Conservation (phyloP, 192 early-diverging fungal genomes). For the Coemansia sp. region DNA sequence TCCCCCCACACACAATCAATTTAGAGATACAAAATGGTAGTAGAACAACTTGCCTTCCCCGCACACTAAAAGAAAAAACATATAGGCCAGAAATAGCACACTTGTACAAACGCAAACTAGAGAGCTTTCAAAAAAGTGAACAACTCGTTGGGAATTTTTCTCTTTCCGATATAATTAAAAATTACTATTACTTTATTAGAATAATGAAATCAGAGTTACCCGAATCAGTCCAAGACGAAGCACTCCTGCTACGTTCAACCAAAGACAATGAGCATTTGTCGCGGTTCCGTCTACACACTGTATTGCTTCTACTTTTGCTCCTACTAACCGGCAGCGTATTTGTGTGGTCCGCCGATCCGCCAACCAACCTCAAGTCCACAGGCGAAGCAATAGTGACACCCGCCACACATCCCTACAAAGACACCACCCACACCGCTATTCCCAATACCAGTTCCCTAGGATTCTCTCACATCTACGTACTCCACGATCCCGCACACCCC, state of each 20-base stretch:
- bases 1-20: too few relatives aligned
- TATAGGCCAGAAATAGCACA: too few relatives aligned
- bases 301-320: neutral
- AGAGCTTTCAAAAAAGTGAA: too few relatives aligned
- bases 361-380: neutral
- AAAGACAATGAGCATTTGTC: neutral
- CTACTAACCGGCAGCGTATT: neutral
- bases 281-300: neutral
- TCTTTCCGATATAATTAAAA: neutral
- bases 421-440: slow-evolving; percentile 1
- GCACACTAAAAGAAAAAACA: too few relatives aligned
- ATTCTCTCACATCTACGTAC: slow-evolving; percentile 43
- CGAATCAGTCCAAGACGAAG: slow-evolving; percentile 8
- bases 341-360: neutral
- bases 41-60: too few relatives aligned
- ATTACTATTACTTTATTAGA: neutral
- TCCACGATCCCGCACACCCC: slow-evolving; percentile 26
- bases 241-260: neutral
- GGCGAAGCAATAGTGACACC: neutral
- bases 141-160: too few relatives aligned
- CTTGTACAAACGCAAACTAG: too few relatives aligned
- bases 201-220: slow-evolving; percentile 3
- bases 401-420: slow-evolving; percentile 18
- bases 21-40: too few relatives aligned
- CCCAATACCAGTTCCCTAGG: slow-evolving; percentile 10